Evolutionary conservation across 257 asterid genomes (phyloP), one percentile per base, ranked within the genome.

Genomic region (Anisodus tanguticus): DNA sequence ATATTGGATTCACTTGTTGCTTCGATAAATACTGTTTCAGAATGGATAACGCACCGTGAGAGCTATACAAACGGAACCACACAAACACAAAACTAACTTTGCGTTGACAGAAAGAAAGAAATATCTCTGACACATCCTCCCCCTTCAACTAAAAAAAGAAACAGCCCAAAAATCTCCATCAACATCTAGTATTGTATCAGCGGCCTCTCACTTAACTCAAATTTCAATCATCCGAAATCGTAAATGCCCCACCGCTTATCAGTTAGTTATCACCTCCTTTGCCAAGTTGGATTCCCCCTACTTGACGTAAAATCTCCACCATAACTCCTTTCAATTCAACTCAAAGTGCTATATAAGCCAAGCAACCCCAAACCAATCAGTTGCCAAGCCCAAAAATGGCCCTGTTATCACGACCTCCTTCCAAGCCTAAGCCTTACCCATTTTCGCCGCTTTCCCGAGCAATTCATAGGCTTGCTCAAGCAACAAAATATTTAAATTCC

Each of bases 361-460:
- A 83, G 80, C 39, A 43, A 80, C 37, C 39, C 51, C 60, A 41
- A 82, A 10, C 37, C 35, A 81, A 19, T 53, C 81, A 12, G 74
- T 82, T 62, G 80, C 90, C 86, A 63, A 77, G 31, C 64, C 78
- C 62, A 86, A 89, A 84, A 0, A 93, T 92, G 98, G 93, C 89
- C 59, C 86, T 87, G 63, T 10, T 89, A 4, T 82, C 86, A 81
- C 90, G 90, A 49, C 86, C 91, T 37, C 89, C 92, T 55, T 81
- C 92, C 79, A 87, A 83, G 83, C 51, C 84, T 59, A 88, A 90
- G 83, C 63, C 87, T 84, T 68, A 83, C 88, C 77, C 82, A 41
- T 86, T 85, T 82, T 26, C 90, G 16, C 67, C 88, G 12, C 87
- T 78, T n/a, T 79, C 83, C 79, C 57, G 35, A 69, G 81, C 85